These are phyloP conservation scores for Ophiocordyceps camponoti-leonardi DNA, from an alignment of 2,329 filamentous ascomycete genomes.

Conservation along the genomic window DNA sequence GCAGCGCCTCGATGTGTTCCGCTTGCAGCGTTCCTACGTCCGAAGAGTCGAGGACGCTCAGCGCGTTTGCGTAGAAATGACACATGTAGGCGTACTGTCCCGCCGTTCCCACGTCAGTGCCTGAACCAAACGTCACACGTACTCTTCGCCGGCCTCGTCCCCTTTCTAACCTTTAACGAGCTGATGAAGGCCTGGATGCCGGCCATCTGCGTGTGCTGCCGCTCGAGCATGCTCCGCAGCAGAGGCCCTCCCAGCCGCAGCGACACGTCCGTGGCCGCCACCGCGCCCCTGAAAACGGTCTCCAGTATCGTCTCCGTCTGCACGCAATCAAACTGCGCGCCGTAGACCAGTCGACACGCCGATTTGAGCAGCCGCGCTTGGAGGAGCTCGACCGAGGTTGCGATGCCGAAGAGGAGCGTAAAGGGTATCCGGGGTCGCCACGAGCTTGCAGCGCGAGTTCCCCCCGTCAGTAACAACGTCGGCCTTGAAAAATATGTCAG, in stretches of 20 bases:
- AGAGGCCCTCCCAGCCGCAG: conserved; percentile 49
- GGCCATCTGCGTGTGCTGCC: conserved; percentile 62
- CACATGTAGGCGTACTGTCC: conserved; percentile 68
- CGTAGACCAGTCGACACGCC: conserved; percentile 49
- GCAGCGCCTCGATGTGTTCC: conserved; percentile 49
- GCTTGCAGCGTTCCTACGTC: conserved; percentile 23
- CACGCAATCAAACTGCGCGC: conserved; percentile 61
- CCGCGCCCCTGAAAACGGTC: conserved; percentile 48
- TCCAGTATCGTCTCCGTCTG: conserved; percentile 57
- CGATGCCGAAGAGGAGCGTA: conserved; percentile 60
- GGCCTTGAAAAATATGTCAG: not conserved
- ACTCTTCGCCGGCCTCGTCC: not conserved
- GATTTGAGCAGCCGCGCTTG: conserved; percentile 56
- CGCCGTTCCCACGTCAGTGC: not conserved
- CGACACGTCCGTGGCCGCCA: conserved; percentile 37
- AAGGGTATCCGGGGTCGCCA: conserved; percentile 68
- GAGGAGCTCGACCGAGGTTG: conserved; percentile 66
- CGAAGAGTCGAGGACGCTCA: conserved; percentile 38
- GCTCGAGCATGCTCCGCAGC: conserved; percentile 45
- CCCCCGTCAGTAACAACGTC: conserved; percentile 12
- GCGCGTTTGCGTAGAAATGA: conserved; percentile 64
- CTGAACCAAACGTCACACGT: not conserved
- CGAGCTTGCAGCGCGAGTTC: conserved; percentile 18
- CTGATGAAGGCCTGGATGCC: conserved; percentile 57
- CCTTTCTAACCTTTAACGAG: conserved; percentile 49